These are phyloP conservation scores for Rosa persica DNA, from an alignment of 306 rosid genomes.

Conservation along the genomic window DNA sequence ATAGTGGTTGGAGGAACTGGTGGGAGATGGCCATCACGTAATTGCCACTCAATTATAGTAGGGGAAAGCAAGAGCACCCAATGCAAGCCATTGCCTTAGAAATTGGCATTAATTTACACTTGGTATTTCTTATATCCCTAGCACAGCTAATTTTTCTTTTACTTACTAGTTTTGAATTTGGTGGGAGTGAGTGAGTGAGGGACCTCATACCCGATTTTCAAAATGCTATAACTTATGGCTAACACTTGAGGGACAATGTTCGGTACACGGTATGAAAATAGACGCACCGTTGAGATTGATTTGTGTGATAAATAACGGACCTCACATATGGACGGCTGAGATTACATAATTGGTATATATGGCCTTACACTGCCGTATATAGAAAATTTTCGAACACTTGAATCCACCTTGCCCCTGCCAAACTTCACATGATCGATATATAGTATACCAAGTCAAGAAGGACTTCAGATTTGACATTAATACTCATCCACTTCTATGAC, in stretches of 20 bases:
- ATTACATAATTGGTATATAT: too few species aligned
- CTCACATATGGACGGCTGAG: too few species aligned
- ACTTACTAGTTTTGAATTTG: background rate
- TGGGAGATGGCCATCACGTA: slow-evolving; percentile 44
- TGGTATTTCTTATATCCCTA: background rate
- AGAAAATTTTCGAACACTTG: background rate
- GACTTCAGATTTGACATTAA: background rate
- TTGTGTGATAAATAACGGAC: too few species aligned
- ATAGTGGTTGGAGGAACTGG: slow-evolving; percentile 46
- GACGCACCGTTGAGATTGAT: too few species aligned
- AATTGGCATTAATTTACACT: slow-evolving; percentile 17
- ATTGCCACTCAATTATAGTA: slow-evolving; percentile 37
- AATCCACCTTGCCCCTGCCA: background rate
- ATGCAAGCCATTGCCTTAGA: background rate
- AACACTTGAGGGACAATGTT: background rate
- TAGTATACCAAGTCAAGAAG: background rate
- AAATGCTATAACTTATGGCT: background rate
- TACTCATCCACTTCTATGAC: background rate
- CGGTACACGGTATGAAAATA: too few species aligned
- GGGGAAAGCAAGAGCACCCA: slow-evolving; percentile 13
- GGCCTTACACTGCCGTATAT: too few species aligned
- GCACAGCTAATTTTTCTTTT: background rate
- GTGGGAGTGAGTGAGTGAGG: slow-evolving; percentile 7
- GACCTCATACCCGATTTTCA: background rate
- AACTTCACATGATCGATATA: background rate